Base-by-base conservation (phyloP, 345 rosid genomes). In the Moricandia moricandioides region DNA sequence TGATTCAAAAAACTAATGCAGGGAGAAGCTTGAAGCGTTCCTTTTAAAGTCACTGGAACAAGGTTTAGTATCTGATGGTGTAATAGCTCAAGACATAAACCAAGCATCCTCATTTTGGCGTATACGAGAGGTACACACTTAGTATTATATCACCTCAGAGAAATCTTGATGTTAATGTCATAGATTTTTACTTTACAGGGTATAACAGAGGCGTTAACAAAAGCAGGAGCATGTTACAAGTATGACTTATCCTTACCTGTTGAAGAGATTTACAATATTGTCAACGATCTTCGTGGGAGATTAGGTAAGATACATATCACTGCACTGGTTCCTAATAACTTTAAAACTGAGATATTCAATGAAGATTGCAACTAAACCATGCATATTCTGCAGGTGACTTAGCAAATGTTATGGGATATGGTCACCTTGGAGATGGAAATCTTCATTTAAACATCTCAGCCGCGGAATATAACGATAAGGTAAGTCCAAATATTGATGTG, bases 391-490 rank as follows among this genome's bases (percentile, higher is more conserved):
- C 3, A 95, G 99, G 90, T 82, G 78, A 83, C 69, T 83, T 67
- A 18, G 98, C 91, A 34, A 85, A 80, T 73, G 99, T 90, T 12
- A 81, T 90, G 80, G 98, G 82, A 70, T 92, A 89, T 66, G 99
- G 99, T 70, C 98, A 95, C 84, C 96, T 95, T 6, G 97, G 99
- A 65, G 97, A 95, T 13, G 89, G 97, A 27, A 95, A 95, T 83
- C 83, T 95, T 75, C 99, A 95, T 81, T 92, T 95, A 40, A 92
- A 95, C 78, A 76, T 95, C 78, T 95, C 96, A 55, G 86, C 89
- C 5, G 78, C 86, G 17, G 81, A 74, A 58, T 92, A 90, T 47
- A 84, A 86, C 54, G 96, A 95, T 68, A 68, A 54, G 82, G 99
- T 88, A 84, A 78, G 70, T 27, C 29, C 37, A 35, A 18, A 49